phyloP scores from a whole-genome alignment of 176 grass and related monocot species.

The Oryza meyeriana region DNA sequence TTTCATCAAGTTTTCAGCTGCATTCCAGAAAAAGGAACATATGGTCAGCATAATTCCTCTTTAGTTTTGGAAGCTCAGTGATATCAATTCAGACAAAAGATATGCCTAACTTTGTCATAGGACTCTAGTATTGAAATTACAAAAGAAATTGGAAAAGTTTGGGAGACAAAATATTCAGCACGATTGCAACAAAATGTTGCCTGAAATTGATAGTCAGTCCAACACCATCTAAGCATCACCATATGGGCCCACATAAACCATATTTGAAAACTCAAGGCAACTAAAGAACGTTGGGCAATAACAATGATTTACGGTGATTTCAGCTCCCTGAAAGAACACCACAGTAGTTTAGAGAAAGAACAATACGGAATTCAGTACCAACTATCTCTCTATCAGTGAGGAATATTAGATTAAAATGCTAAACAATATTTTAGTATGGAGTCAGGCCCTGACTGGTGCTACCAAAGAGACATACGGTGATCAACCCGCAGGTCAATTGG shows the following conservation, averaged over 20 bases:
- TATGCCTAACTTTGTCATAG: neutral
- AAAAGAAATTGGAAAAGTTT: neutral
- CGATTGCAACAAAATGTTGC: neutral
- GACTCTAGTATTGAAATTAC: neutral
- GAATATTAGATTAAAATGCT: neutral
- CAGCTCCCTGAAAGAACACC: neutral
- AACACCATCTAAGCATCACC: neutral
- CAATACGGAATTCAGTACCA: neutral
- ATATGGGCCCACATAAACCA: neutral
- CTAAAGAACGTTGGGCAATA: neutral
- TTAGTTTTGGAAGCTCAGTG: neutral
- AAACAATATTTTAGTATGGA: conserved; percentile 2
- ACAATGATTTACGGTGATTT: conserved; percentile 1
- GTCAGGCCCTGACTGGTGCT: conserved; percentile 12
- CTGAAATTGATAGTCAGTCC: neutral
- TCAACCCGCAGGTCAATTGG: conserved; percentile 93
- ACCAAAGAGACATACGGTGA: conserved; percentile 66
- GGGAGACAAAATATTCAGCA: neutral
- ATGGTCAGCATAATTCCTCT: neutral
- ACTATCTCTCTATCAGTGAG: neutral
- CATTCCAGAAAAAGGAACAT: conserved; percentile 23
- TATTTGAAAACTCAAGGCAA: neutral
- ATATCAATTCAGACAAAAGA: neutral
- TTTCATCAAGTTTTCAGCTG: conserved; percentile 93
- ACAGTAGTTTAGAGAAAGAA: neutral